Evolutionary conservation across 768 basidiomycete genomes (phyloP), one percentile per base, ranked within the genome.

Genomic region (Auricularia auricula-judae): DNA sequence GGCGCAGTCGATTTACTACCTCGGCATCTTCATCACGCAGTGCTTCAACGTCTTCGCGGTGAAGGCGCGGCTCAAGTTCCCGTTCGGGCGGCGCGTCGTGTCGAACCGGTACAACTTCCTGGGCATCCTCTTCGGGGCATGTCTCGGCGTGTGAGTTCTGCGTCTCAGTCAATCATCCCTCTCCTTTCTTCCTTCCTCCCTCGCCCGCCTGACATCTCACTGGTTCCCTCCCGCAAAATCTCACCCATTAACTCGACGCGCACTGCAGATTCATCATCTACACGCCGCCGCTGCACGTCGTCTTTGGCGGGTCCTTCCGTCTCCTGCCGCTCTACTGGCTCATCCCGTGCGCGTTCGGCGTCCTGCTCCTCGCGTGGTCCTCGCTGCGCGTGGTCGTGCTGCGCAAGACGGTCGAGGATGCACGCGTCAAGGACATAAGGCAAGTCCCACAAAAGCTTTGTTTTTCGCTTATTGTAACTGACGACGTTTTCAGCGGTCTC

Each of bases 21-120:
- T 86, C n/a, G 83, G 83, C 3, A 77, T 88, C 39, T 86, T 86
- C 76, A 84, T 87, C 67, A 80, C 77, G 16, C 86, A 86, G 70
- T 86, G 85, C 71, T 87, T 86, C 77, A 87, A 87, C 68, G 85
- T 86, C 36, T 86, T 85, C 67, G 85, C 85, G 1, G 85, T 87
- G 39, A 87, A 86, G 75, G 85, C 85, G 35, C 80, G 77, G 65
- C 80, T 86, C 69, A 77, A 79, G 10, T 82, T 79, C 72, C 86
- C 86, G n/a, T 87, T 88, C 74, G 86, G 86, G 62, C 76, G 73
- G 59, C 78, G 76, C 36, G 76, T 80, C 47, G 71, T 87, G 61
- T 76, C 79, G 58, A 88, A 88, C 76, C 78, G 78, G 66, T 85
- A 80, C 75, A 88, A 87, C 73, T 86, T 88, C 66, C 74, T 76